phyloP scores from a whole-genome alignment of 805 yeast species.

The Candida argentea region DNA sequence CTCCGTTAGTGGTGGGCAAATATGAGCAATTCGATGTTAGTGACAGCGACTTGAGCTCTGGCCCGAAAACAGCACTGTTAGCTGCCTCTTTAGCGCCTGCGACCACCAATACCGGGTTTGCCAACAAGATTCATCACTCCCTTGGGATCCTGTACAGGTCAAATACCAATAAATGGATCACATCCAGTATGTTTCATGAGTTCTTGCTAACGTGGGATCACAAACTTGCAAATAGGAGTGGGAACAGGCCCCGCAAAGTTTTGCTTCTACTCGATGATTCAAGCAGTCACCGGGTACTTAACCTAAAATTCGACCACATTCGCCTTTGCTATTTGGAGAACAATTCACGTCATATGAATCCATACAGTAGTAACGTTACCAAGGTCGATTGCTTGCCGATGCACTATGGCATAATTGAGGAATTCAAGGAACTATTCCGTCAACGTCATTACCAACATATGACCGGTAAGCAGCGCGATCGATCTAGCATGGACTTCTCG shows the following conservation, averaged over 20 bases:
- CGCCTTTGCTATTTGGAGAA: slow-evolving; percentile 27
- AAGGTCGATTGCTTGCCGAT: slow-evolving; percentile 49
- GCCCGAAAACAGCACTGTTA: neutral
- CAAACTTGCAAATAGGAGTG: slow-evolving; percentile 33
- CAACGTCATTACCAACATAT: slow-evolving; percentile 44
- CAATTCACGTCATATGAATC: slow-evolving; percentile 27
- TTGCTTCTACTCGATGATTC: slow-evolving; percentile 51
- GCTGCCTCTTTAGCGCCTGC: slow-evolving; percentile 3
- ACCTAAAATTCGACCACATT: slow-evolving; percentile 27
- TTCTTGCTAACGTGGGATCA: slow-evolving; percentile 54
- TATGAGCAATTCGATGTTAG: slow-evolving; percentile 36
- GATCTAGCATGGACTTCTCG: slow-evolving; percentile 6
- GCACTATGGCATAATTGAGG: slow-evolving; percentile 55
- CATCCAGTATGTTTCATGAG: slow-evolving; percentile 52
- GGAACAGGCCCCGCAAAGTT: slow-evolving; percentile 36
- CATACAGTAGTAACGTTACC: slow-evolving; percentile 30
- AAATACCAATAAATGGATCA: slow-evolving; percentile 53
- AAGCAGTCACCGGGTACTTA: slow-evolving; percentile 47
- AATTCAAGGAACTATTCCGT: slow-evolving; percentile 48
- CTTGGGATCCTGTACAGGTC: slow-evolving; percentile 48
- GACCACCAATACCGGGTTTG: too few relatives aligned
- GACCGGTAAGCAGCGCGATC: slow-evolving; percentile 23
- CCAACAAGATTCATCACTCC: slow-evolving; percentile 41
- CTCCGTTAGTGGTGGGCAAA: slow-evolving; percentile 52
- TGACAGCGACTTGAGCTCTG: slow-evolving; percentile 8